Base-by-base conservation (phyloP, 108 stramenopile genomes). In the Cyclotella distinguenda region DNA sequence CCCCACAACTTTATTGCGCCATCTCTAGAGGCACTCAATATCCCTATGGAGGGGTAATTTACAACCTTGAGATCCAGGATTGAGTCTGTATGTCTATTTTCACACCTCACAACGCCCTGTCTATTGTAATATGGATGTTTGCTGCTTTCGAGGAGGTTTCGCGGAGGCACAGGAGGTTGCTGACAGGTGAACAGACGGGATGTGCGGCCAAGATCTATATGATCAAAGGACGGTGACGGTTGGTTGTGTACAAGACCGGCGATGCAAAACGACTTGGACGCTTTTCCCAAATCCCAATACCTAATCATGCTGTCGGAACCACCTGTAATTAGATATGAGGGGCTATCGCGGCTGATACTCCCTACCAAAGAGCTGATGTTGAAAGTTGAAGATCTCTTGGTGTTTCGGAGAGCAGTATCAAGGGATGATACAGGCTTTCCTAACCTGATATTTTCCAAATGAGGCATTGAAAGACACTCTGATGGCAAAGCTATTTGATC, bases 321-420 rank as follows among this genome's bases (percentile, higher is more conserved):
- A 27, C 96, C 96, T 40, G 97, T 97, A 40, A 97, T 73, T 22
- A 98, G 60, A 61, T 91, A 95, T 51, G 82, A 79, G 18, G 83
- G 75, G 39, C 85, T 82, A 45, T 65, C 64, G 11, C 66, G 71
- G 25, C 80, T 85, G 52, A 90, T 87, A 56, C 88, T 84, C 7
- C 93, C 93, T 39, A 89, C 84, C 70, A 96, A 74, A 16, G 88
- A 81, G 72, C 84, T 86, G 26, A 94, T 72, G 4, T 73, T 77
- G 7, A 38, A 59, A 5, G 69, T 56, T 40, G 77, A 32, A 22
- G 56, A 18, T 19, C 58, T 39, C 51, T 60, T 63, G 22, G 35
- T 42, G 26, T 60, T 61, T 51, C 47, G 59, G 16, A 77, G 34
- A 3, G 67, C 71, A 28, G 31, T 46, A 28, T 64, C 65, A 31